phyloP scores from a whole-genome alignment of 129 eudicot species.

The Pittosporum tobira region DNA sequence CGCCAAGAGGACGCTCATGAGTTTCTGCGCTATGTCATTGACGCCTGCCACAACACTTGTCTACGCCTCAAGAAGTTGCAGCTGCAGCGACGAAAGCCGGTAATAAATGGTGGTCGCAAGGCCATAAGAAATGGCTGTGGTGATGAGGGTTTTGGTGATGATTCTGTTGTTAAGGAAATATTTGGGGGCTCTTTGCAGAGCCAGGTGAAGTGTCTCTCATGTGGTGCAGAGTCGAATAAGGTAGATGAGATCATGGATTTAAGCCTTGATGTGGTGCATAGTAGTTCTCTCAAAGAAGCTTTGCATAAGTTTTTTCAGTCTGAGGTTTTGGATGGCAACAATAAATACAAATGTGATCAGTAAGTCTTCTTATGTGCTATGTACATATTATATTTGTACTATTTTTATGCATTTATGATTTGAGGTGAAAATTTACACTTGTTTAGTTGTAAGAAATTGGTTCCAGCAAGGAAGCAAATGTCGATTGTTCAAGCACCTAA shows the following conservation, averaged over 20 bases:
- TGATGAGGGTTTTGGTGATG: constrained; percentile 27
- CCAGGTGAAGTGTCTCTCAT: constrained; percentile 86
- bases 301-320: constrained; percentile 80
- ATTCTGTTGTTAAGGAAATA: constrained; percentile 76
- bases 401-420: constrained; percentile 10
- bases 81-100: constrained; percentile 32
- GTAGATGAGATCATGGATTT: constrained; percentile 99
- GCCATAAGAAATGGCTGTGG: constrained; percentile 10
- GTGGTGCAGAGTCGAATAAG: constrained; percentile 93
- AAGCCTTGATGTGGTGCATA: constrained; percentile 63
- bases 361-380: constrained; percentile 23
- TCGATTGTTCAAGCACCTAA: constrained; percentile 86
- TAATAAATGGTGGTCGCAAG: constrained; percentile 20
- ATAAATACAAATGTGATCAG: constrained; percentile 93
- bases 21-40: constrained; percentile 81
- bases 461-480: constrained; percentile 93
- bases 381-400: neutral
- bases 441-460: constrained; percentile 84
- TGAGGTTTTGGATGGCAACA: constrained; percentile 85
- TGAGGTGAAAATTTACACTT: constrained; percentile 22
- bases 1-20: constrained; percentile 99
- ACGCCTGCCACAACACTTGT: constrained; percentile 81
- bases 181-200: constrained; percentile 96
- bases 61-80: constrained; percentile 81
- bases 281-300: constrained; percentile 62